Evolutionary conservation across 371 early-diverging fungal species (phyloP).

Genomic region (Phascolomyces articulosus): DNA sequence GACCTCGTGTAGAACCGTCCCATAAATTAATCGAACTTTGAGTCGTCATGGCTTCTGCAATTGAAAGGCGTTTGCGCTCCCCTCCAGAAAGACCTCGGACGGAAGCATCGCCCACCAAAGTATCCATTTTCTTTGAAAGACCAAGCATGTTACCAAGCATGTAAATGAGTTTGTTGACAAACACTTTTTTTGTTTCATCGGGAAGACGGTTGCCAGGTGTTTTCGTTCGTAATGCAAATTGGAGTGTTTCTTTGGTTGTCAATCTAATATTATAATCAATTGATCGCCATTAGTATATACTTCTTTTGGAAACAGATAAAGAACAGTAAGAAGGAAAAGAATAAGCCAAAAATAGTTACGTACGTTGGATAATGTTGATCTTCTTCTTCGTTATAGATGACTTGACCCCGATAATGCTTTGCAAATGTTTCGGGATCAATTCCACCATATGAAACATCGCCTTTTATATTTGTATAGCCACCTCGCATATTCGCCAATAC

Average conservation of each 20-base stretch:
- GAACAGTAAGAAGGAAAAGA: too few relatives aligned
- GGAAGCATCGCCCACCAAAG: slow-evolving; percentile 69
- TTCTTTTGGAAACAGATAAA: too few relatives aligned
- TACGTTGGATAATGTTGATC: slow-evolving; percentile 48
- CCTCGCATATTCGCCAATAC: slow-evolving; percentile 64
- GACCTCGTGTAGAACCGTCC: slow-evolving; percentile 73
- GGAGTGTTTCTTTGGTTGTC: slow-evolving; percentile 52
- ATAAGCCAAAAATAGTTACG: background rate
- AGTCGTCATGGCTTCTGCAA: slow-evolving; percentile 72
- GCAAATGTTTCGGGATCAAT: slow-evolving; percentile 36
- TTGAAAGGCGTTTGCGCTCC: slow-evolving; percentile 70
- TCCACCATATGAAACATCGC: slow-evolving; percentile 44
- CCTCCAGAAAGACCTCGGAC: slow-evolving; percentile 72
- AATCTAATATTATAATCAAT: slow-evolving; percentile 10
- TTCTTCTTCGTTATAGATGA: slow-evolving; percentile 53
- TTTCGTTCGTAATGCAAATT: slow-evolving; percentile 49
- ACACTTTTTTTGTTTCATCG: slow-evolving; percentile 16
- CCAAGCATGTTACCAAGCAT: slow-evolving; percentile 51
- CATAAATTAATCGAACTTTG: slow-evolving; percentile 58
- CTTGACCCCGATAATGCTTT: slow-evolving; percentile 40
- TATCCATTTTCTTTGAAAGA: slow-evolving; percentile 58
- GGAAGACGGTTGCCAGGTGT: slow-evolving; percentile 45
- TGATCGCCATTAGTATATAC: background rate
- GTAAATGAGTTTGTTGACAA: slow-evolving; percentile 28
- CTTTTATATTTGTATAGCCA: slow-evolving; percentile 50